phyloP scores from a whole-genome alignment of 2,329 filamentous ascomycete species.

The Penicillium sp. region DNA sequence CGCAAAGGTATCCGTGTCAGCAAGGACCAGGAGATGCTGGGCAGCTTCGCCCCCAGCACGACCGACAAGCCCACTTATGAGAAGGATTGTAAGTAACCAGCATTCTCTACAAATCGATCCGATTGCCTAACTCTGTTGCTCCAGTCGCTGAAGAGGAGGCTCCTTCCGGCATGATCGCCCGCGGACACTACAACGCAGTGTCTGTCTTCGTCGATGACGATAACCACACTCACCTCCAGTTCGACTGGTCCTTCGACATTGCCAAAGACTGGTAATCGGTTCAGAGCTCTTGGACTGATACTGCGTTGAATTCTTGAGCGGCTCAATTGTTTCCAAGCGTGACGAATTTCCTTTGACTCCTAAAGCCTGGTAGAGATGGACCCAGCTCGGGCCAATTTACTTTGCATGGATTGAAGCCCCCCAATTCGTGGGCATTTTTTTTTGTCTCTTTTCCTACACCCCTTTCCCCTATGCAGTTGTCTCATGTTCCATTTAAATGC shows the following conservation, averaged over 20 bases:
- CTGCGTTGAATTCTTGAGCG: constrained; percentile 24
- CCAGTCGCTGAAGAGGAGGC: constrained; percentile 88
- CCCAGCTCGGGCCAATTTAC: constrained; percentile 14
- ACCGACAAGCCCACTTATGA: constrained; percentile 79
- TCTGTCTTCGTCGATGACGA: constrained; percentile 96
- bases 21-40: constrained; percentile 98
- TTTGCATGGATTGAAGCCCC: constrained; percentile 5
- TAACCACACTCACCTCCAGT: constrained; percentile 81
- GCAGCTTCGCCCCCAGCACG: constrained; percentile 90
- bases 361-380: constrained; percentile 29
- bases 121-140: background rate
- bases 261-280: constrained; percentile 76
- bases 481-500: constrained; percentile 8
- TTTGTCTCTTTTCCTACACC: constrained; percentile 7
- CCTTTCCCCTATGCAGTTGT: constrained; percentile 6
- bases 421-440: constrained; percentile 5
- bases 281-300: constrained; percentile 6
- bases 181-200: constrained; percentile 83
- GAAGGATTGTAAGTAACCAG: constrained; percentile 74
- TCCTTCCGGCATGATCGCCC: constrained; percentile 82
- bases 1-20: constrained; percentile 79
- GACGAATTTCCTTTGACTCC: constrained; percentile 30
- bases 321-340: constrained; percentile 26
- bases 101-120: background rate
- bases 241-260: constrained; percentile 96